A percentile compares a stretch with the other conserved stretches of the same genome.
Conservation (phyloP, 371 early-diverging fungal genomes). For the Syncephalastrum contaminatum region DNA sequence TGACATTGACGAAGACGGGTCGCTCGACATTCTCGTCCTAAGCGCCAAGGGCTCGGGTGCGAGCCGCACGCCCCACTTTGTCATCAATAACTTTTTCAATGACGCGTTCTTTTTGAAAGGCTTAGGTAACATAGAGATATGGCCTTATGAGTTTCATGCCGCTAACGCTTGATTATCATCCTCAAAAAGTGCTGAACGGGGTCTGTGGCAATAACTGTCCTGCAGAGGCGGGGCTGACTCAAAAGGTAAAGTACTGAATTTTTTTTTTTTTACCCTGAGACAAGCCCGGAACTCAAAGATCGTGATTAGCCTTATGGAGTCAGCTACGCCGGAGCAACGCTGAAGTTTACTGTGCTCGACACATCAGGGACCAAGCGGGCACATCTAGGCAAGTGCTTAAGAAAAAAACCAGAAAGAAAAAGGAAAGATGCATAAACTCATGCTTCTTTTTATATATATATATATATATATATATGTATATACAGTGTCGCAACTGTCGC, state of each 20-base stretch:
- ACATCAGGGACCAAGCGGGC: slow-evolving; percentile 76
- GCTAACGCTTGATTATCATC: background rate
- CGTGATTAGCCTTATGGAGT: slow-evolving; percentile 72
- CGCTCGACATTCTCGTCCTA: slow-evolving; percentile 78
- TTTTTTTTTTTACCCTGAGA: background rate
- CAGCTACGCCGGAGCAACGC: slow-evolving; percentile 76
- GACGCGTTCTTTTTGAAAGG: slow-evolving; percentile 95
- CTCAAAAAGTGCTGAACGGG: slow-evolving; percentile 63
- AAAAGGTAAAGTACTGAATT: slow-evolving; percentile 7
- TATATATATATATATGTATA: no score
- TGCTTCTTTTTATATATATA: no score
- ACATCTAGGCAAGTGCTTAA: slow-evolving; percentile 56
- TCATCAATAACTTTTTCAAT: slow-evolving; percentile 85
- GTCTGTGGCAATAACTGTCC: slow-evolving; percentile 66
- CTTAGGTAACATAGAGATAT: slow-evolving; percentile 45
- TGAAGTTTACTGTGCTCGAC: slow-evolving; percentile 85
- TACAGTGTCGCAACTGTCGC: slow-evolving; percentile 76
- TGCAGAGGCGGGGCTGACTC: slow-evolving; percentile 24
- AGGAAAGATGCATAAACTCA: no score
- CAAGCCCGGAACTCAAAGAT: background rate
- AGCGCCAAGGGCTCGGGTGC: slow-evolving; percentile 15
- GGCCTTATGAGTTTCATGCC: slow-evolving; percentile 2
- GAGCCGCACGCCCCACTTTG: slow-evolving; percentile 37
- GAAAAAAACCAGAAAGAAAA: background rate
- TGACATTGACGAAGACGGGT: slow-evolving; percentile 90